Evolutionary conservation across 2,329 filamentous ascomycete genomes (phyloP).

Genomic region (Verticillium tricorpus): DNA sequence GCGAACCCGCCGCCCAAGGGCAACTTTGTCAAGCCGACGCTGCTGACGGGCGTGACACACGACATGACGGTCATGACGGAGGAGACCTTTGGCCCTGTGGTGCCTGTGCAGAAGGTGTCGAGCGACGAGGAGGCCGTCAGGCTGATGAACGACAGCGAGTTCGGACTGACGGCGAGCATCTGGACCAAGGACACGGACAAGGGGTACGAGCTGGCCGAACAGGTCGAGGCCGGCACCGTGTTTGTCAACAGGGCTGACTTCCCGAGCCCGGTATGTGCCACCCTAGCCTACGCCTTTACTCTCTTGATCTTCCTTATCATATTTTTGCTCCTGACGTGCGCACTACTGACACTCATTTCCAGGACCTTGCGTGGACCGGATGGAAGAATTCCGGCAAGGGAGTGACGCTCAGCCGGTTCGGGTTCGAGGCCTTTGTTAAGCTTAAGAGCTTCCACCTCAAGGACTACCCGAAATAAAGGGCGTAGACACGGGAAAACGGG

Average conservation of each 20-base stretch:
- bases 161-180: slow-evolving; percentile 91
- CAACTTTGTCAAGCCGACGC: slow-evolving; percentile 83
- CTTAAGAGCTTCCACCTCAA: slow-evolving; percentile 95
- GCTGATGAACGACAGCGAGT: slow-evolving; percentile 93
- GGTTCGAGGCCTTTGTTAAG: slow-evolving; percentile 94
- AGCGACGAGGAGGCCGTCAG: slow-evolving; percentile 74
- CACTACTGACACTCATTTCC: slow-evolving; percentile 4
- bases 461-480: slow-evolving; percentile 60
- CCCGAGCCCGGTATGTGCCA: slow-evolving; percentile 72
- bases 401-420: slow-evolving; percentile 81
- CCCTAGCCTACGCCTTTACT: not conserved
- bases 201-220: slow-evolving; percentile 71
- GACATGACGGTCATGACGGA: slow-evolving; percentile 85
- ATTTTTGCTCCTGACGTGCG: not conserved
- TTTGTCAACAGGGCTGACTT: slow-evolving; percentile 95
- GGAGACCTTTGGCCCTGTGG: slow-evolving; percentile 92
- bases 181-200: slow-evolving; percentile 85
- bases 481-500: not conserved
- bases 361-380: slow-evolving; percentile 94
- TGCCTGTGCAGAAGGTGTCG: slow-evolving; percentile 83
- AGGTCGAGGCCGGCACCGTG: slow-evolving; percentile 88
- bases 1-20: slow-evolving; percentile 67
- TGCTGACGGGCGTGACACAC: slow-evolving; percentile 76
- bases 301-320: not conserved
- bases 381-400: slow-evolving; percentile 97